These are phyloP conservation scores for Mycocentrospora acerina DNA, from an alignment of 2,329 filamentous ascomycete species.

Conservation along the genomic window DNA sequence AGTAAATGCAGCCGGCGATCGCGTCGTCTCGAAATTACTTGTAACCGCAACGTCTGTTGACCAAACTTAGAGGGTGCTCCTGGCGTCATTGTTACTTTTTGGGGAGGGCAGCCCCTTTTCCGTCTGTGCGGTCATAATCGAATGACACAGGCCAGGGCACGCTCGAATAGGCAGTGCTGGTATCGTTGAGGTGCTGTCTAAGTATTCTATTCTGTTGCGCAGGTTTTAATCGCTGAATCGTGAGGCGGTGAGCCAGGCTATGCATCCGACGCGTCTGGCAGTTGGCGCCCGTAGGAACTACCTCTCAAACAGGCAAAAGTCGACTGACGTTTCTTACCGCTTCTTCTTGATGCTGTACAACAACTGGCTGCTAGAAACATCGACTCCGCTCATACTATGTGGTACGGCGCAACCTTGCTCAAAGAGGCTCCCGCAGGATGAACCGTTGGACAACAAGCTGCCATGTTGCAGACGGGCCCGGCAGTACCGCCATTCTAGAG, in stretches of 20 bases:
- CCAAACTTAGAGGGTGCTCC: conserved; percentile 16
- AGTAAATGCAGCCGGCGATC: conserved; percentile 34
- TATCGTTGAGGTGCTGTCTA: conserved; percentile 18
- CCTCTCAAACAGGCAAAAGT: conserved; percentile 31
- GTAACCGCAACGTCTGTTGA: conserved; percentile 21
- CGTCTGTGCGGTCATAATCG: conserved; percentile 25
- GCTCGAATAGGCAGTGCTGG: conserved; percentile 6
- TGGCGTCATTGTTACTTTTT: conserved; percentile 23
- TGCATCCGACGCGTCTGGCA: conserved; percentile 23
- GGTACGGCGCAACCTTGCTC: conserved; percentile 20
- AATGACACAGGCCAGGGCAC: conserved; percentile 17
- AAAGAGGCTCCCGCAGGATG: conserved; percentile 11
- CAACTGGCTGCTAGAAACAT: conserved; percentile 13
- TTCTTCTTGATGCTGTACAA: conserved; percentile 30
- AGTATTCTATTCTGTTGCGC: conserved; percentile 17
- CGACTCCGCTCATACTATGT: conserved; percentile 22
- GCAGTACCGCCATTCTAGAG: neutral
- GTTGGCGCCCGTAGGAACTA: conserved; percentile 24
- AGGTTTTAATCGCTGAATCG: conserved; percentile 4
- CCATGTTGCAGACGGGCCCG: conserved; percentile 27
- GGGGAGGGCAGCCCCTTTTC: conserved; percentile 25
- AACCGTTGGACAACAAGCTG: conserved; percentile 31
- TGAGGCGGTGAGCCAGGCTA: conserved; percentile 29
- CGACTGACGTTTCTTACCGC: conserved; percentile 33
- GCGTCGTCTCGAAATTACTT: conserved; percentile 30